Conservation (phyloP, 2,329 filamentous ascomycete species). For the Colletotrichum salicis region DNA sequence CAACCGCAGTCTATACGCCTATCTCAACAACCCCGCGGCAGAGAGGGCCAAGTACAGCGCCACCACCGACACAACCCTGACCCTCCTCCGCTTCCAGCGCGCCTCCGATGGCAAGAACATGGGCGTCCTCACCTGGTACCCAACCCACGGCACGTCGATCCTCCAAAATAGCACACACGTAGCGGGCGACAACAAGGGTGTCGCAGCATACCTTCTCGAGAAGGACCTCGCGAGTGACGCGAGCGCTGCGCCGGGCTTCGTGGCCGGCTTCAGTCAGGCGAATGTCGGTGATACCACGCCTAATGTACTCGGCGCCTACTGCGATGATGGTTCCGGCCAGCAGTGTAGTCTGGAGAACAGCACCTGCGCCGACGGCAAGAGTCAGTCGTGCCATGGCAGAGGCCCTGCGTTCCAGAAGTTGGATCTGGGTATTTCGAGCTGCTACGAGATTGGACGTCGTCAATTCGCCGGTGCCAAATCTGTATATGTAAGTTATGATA, state of each 20-base stretch:
- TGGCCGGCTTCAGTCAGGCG: constrained; percentile 92
- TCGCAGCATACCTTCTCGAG: constrained; percentile 88
- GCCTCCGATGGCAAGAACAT: constrained; percentile 79
- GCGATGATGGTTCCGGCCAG: constrained; percentile 82
- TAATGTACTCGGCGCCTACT: constrained; percentile 88
- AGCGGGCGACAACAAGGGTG: constrained; percentile 96
- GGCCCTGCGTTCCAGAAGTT: constrained; percentile 75
- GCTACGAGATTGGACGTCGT: constrained; percentile 79
- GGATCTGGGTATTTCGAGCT: constrained; percentile 78
- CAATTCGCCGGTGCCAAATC: constrained; percentile 71
- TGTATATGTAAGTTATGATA: constrained; percentile 48
- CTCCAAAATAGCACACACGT: constrained; percentile 91
- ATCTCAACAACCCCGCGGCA: constrained; percentile 82
- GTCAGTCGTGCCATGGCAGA: constrained; percentile 77
- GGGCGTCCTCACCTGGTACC: constrained; percentile 89
- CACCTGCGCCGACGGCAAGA: constrained; percentile 79
- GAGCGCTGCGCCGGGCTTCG: constrained; percentile 73
- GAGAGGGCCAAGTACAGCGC: constrained; percentile 77
- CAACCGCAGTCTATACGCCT: constrained; percentile 89
- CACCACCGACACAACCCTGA: constrained; percentile 70
- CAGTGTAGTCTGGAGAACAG: constrained; percentile 83
- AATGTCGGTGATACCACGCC: constrained; percentile 93
- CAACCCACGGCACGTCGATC: constrained; percentile 91
- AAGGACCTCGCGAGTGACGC: constrained; percentile 67
- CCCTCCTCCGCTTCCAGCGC: constrained; percentile 80